phyloP scores from a whole-genome alignment of 2,329 filamentous ascomycete species.

The Penicillium sclerotigenum region DNA sequence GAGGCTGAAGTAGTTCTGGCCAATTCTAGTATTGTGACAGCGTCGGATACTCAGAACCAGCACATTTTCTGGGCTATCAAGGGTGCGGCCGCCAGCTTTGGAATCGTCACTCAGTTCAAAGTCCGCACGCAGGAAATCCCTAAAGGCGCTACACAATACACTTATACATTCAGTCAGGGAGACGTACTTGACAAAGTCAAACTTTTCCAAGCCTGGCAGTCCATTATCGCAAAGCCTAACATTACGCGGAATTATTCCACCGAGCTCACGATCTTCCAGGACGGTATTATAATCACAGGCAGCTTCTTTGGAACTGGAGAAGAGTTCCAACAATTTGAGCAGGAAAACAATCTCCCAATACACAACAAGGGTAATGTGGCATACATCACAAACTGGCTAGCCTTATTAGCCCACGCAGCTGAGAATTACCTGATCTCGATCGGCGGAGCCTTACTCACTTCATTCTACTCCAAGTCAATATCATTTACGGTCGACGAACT shows the following conservation, averaged over 20 bases:
- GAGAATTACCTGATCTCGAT: constrained; percentile 26
- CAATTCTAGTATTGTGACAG: constrained; percentile 34
- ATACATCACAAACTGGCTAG: constrained; percentile 31
- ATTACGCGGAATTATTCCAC: constrained; percentile 59
- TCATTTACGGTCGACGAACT: constrained; percentile 52
- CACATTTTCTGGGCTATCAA: constrained; percentile 38
- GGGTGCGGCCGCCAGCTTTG: constrained; percentile 39
- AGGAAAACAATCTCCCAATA: constrained; percentile 27
- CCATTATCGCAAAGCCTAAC: constrained; percentile 52
- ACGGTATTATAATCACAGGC: constrained; percentile 56
- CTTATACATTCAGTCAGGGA: constrained; percentile 53
- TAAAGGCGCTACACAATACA: constrained; percentile 55
- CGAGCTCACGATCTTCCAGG: constrained; percentile 54
- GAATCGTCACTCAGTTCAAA: constrained; percentile 41
- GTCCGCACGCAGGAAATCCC: constrained; percentile 38
- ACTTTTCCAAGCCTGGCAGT: constrained; percentile 58
- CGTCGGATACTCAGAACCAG: constrained; percentile 27
- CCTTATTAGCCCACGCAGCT: constrained; percentile 25
- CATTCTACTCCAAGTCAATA: constrained; percentile 59
- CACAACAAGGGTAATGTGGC: constrained; percentile 19
- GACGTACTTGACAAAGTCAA: constrained; percentile 49
- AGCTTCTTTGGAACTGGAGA: constrained; percentile 59
- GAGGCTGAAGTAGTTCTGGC: constrained; percentile 50
- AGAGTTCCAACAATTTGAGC: constrained; percentile 50
- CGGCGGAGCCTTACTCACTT: constrained; percentile 42